Base-by-base conservation (phyloP, 192 early-diverging fungal species). In the Radiomyces spectabilis region DNA sequence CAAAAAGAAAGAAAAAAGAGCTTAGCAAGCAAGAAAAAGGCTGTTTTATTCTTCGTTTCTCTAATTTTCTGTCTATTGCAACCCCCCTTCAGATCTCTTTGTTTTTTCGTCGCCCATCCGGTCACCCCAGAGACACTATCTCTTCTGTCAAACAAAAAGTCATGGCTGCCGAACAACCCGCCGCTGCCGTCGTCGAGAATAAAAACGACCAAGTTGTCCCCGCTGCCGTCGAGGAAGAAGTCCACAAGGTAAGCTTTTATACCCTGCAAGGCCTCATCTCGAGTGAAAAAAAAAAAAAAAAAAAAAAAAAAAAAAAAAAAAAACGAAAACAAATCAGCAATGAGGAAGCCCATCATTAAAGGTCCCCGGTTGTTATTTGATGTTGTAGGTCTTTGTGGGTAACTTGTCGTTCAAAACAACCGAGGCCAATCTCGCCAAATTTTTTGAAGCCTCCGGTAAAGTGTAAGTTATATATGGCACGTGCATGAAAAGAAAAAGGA, bases 391-490 rank as follows among this genome's bases (percentile, higher is more conserved):
- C 40, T 98, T 96, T 81, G 91, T 93, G 27, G 93, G 95, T 45
- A 98, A 98, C 81, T 77, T 98, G 51, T 71, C 93, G 22, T 96
- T 94, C 79, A 68, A 79, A 64, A 90, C 90, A 50, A 93, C 79
- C 33, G 82, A 93, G 65, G 83, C 76, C 37, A 78, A 85, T 65
- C 80, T 99, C 35, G 68, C 71, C 44, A 81, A 85, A 30, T 84
- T 85, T 66, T 96, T 95, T 68, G 69, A 66, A 61, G 53, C 68
- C 24, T 73, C 81, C 39, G 87, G 80, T 53, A 76, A 84, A 60
- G 89, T 91, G 82, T 86, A 82, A 78, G 86, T 86, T 39, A 7
- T 8, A 33, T 24, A 51, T 29, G 18, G 26, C 48, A 45, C 29
- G 30, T 15, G 9, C 19, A 35, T 21, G 21, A 21, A 26, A 37